Base-by-base conservation (phyloP, 352 stramenopile species). In the Globisporangium alternatum region DNA sequence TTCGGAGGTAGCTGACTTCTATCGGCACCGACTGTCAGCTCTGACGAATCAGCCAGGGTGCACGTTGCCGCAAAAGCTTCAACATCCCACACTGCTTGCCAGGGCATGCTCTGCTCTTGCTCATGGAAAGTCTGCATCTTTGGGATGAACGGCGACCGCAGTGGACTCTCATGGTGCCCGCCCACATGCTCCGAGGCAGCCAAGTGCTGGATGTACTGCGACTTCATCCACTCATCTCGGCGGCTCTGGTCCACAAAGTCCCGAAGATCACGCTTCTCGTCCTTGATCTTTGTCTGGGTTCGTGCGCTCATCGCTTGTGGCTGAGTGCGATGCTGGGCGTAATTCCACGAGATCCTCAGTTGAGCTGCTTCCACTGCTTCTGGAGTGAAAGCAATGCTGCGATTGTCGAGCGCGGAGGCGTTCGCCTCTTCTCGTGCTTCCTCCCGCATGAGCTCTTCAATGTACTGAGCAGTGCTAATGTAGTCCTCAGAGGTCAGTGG, bases 401-500 rank as follows among this genome's bases (percentile, higher is more conserved):
- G 17, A 3, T 64, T 52, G n/a, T 51, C 8, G 13, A 45, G 6
- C 33, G 68, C 8, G 8, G 10, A 45, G 33, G 55, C 45, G 8
- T 62, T 56, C 8, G 31, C 31, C 8, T 44, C 48, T 41, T 87
- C 53, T 0, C 63, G 61, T 1, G 54, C 51, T 7, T 71, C 67
- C 44, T 80, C 75, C 19, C 39, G n/a, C 77, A 83, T 81, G 3
- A 88, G 57, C 22, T 72, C 67, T 53, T 80, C 71, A 15, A 88
- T 85, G 35, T 83, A 79, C 25, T 70, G 56, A 0, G 77, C 77
- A 28, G 79, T 88, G 31, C 58, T 78, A 49, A 74, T 56, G 45
- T 88, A 88, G 47, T 88, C 79, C 62, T 83, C 77, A 12, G 70
- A 82, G 5, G 74, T 75, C 41, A 68, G 15, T 33, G 6, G 56